These are phyloP conservation scores for Debaryomycetaceae sp. DNA, from an alignment of 1,139 yeast genomes.

Conservation along the genomic window DNA sequence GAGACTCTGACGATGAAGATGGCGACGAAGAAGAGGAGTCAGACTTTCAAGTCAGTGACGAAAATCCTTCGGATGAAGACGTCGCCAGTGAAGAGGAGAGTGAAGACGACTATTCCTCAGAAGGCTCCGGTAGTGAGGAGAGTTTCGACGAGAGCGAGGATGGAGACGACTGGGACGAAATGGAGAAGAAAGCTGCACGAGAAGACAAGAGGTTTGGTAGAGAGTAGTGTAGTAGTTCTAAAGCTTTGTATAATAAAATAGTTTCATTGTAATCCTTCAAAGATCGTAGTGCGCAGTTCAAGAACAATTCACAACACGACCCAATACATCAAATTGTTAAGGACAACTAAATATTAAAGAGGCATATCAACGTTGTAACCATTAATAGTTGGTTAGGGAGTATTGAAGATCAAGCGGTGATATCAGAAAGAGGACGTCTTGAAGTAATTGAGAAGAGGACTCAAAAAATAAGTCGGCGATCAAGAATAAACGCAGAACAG, in stretches of 20 bases:
- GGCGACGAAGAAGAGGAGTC: constrained; percentile 60
- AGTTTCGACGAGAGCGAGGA: constrained; percentile 44
- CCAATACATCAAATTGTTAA: not conserved
- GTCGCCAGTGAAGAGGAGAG: constrained; percentile 56
- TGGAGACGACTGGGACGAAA: constrained; percentile 74
- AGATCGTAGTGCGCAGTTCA: not conserved
- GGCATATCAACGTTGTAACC: not conserved
- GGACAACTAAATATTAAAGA: not conserved
- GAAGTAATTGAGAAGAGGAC: not conserved
- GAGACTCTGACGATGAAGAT: constrained; percentile 56
- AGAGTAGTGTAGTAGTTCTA: constrained; percentile 12
- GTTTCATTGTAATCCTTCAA: not conserved
- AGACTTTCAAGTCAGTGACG: constrained; percentile 59
- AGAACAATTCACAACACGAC: not conserved
- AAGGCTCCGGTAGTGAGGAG: constrained; percentile 36
- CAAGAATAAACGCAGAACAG: too few relatives aligned
- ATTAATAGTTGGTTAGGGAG: not conserved
- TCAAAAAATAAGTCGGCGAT: too few relatives aligned
- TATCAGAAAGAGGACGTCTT: not conserved
- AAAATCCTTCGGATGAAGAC: constrained; percentile 73
- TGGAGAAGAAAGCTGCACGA: constrained; percentile 65
- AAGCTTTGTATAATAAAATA: not conserved
- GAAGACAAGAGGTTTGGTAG: constrained; percentile 36
- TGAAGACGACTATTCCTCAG: constrained; percentile 42
- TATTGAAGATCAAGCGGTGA: not conserved